Conservation (phyloP, 371 early-diverging fungal genomes). For the Zychaea mexicana region DNA sequence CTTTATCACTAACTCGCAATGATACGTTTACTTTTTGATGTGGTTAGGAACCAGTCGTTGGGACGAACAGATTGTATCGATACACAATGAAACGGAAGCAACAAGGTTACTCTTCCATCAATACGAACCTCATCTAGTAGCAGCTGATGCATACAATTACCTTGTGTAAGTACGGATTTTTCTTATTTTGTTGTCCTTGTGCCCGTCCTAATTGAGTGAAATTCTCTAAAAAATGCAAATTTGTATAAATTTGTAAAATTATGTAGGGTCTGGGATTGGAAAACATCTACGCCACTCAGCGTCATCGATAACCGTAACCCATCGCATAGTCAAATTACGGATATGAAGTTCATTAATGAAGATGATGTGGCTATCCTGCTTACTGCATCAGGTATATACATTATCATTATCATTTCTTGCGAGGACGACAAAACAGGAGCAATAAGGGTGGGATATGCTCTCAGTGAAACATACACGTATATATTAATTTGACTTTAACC, state of each 20-base stretch:
- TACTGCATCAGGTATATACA: slow-evolving; percentile 69
- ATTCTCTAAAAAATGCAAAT: neutral
- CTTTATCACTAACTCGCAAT: neutral
- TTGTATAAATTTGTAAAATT: neutral
- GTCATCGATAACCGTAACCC: slow-evolving; percentile 74
- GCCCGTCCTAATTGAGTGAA: neutral
- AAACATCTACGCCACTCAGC: slow-evolving; percentile 62
- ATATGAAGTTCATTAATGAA: slow-evolving; percentile 88
- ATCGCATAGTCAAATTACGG: slow-evolving; percentile 68
- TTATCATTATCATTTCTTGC: no score
- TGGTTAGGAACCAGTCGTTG: slow-evolving; percentile 54
- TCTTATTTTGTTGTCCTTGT: neutral
- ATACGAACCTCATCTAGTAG: slow-evolving; percentile 78
- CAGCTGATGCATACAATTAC: slow-evolving; percentile 68
- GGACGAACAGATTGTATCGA: slow-evolving; percentile 60
- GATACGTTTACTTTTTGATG: neutral
- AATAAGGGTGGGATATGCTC: no score
- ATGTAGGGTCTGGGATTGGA: slow-evolving; percentile 79
- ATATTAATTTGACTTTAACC: neutral
- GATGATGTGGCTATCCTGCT: slow-evolving; percentile 82
- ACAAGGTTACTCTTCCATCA: slow-evolving; percentile 69
- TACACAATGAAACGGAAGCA: slow-evolving; percentile 64
- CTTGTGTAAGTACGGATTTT: slow-evolving; percentile 33
- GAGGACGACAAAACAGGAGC: no score
- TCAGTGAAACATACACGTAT: neutral